Percentiles rank a stretch among this genome's conserved stretches.
Conservation (phyloP, 1,284 basidiomycete genomes). For the Pascua guehoae region DNA sequence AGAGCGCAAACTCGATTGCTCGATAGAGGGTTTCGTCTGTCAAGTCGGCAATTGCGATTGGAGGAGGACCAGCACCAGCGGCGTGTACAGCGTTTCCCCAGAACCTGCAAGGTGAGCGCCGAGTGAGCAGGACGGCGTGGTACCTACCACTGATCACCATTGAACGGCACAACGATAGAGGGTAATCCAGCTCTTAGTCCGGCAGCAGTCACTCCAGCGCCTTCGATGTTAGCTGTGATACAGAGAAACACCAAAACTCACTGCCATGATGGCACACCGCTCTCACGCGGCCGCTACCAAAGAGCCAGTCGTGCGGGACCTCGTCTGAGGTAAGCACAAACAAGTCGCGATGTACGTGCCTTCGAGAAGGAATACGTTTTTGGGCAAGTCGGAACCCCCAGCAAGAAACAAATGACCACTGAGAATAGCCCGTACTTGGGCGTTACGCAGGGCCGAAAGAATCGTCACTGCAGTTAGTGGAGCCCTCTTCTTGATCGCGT, state of each 20-base stretch:
- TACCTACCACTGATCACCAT: conserved; percentile 60
- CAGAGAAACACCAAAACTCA: conserved; percentile 8
- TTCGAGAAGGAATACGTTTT: conserved; percentile 58
- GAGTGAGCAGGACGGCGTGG: conserved; percentile 24
- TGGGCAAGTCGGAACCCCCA: conserved; percentile 47
- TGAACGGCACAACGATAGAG: conserved; percentile 65
- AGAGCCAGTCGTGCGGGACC: conserved; percentile 70
- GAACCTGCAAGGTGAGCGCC: conserved; percentile 29
- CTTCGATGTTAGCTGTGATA: conserved; percentile 24
- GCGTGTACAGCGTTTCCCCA: conserved; percentile 61
- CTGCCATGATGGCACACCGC: conserved; percentile 69
- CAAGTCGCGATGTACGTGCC: conserved; percentile 49
- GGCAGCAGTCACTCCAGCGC: conserved; percentile 64
- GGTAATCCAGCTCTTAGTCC: conserved; percentile 62
- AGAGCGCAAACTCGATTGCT: conserved; percentile 56
- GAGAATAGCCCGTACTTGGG: conserved; percentile 59
- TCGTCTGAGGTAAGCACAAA: background rate
- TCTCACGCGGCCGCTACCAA: conserved; percentile 56
- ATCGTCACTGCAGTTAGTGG: conserved; percentile 60
- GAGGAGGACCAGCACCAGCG: conserved; percentile 62
- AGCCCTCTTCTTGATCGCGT: conserved; percentile 18
- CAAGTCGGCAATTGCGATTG: conserved; percentile 59
- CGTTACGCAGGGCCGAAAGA: conserved; percentile 57
- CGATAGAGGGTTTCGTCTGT: conserved; percentile 55
- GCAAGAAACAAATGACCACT: conserved; percentile 61